Base-by-base conservation (phyloP, 345 rosid genomes). In the Hibiscus mutabilis region DNA sequence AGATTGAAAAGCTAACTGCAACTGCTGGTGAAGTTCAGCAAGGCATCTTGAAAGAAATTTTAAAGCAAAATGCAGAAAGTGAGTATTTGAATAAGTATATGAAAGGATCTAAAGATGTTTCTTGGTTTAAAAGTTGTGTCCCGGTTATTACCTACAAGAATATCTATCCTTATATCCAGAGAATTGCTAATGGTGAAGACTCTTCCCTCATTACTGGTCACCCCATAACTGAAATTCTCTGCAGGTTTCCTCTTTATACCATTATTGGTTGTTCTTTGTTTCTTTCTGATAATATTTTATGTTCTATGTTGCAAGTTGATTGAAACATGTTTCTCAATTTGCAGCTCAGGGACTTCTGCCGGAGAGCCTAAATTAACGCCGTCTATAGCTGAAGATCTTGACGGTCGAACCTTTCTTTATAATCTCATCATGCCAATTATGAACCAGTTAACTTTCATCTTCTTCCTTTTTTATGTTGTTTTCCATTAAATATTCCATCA, bases 301-400 rank as follows among this genome's bases (percentile, higher is more conserved):
- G 29, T 42, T 46, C 51, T 11, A 37, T 22, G 31, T 64, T 15
- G 3, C 14, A 21, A 21, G 31, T 64, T 64, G 12, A 64, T 21
- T 40, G 52, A 64, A 25, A 60, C 27, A 21, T 44, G 13, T 72
- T 64, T 44, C 76, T 68, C 44, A 68, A 74, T 76, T 47, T 76
- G 60, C 83, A 86, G 92, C 77, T 88, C 92, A 9, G 92, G 92
- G 78, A 88, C 90, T 47, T 86, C 92, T 60, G 90, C 80, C 15
- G 88, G 92, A 64, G 87, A 88, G 76, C 90, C 90, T 1, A 88
- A 84, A 76, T 56, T 88, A 77, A 82, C 77, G 83, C 92, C 92
- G 19, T 83, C 92, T 0, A 86, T 86, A 63, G 88, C 80, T 40
- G 92, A 83, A 74, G 90, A 86, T 70, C 84, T 86, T 61, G 87